Base-by-base conservation (phyloP, 208 protist genomes). In the Angomonas deanei region DNA sequence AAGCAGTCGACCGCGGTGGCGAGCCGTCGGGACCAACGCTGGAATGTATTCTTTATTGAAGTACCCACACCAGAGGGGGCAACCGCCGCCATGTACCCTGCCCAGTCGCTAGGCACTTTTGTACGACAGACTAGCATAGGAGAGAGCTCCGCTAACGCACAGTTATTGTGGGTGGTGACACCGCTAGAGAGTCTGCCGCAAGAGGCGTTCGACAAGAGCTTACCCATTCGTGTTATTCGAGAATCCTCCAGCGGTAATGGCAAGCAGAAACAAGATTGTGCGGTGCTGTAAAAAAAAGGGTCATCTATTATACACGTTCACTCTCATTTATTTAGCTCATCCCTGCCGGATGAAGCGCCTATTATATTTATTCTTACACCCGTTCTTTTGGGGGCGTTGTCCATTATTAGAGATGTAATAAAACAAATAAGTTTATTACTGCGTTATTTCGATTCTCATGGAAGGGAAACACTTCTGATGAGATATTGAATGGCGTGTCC, bases 11-110 rank as follows among this genome's bases (percentile, higher is more conserved):
- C 75, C 1, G 70, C 58, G 6, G 76, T 87, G 32, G 63, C 4
- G 26, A 27, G 47, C 13, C 31, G n/a, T 28, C n/a, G 27, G 28
- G 19, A 17, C 8, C 64, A 67, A 33, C 39, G 72, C 8, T 92
- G 81, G 85, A 62, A 74, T 17, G 42, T 83, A 31, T 77, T 83
- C 34, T 70, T 78, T 24, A 31, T 91, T 15, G 69, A 68, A 0
- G 32, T 82, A 10, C 78, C 73, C 55, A 69, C 75, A 15, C 72
- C 72, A 3, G 11, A 23, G 13, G 60, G 59, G 21, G 71, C 72
- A 1, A 61, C 60, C 17, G 26, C 71, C 1, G 61, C 72, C 58
- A 74, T 80, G 52, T 82, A 81, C 67, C 69, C 82, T 0, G 58
- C 82, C 23, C 28, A 77, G 26, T 67, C 79, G 17, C 72, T 89